Evolutionary conservation across 2,329 filamentous ascomycete genomes (phyloP), one percentile per base, ranked within the genome.

Genomic region (Metarhizium sp.): DNA sequence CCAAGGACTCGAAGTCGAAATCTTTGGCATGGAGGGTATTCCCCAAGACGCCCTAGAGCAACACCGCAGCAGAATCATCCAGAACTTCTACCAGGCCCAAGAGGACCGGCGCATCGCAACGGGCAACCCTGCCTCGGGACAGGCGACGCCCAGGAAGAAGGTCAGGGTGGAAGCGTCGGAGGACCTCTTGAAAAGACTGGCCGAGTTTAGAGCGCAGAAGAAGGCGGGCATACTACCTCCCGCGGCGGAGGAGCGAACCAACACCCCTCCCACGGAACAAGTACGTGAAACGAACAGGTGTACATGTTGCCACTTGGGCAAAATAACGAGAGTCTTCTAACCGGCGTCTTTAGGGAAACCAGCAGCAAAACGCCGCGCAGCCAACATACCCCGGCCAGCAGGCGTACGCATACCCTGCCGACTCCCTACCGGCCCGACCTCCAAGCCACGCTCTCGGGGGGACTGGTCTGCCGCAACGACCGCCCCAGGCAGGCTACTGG

Each of bases 21-120:
- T 99, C 66, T 99, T 97, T 69, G 94, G 92, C 66, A 96, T 96
- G 89, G 91, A 96, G 70, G 94, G 94, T 66, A 90, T 97, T 42
- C 94, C 94, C 2, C 87, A 90, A 57, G 90, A 96, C 56, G 81
- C 95, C 59, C 75, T 90, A 56, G 82, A 90, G 64, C 82, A 88
- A 66, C 92, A 96, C 76, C 87, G 89, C 67, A 88, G 94, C 71
- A 84, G 89, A 64, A 90, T 97, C 67, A 84, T 91, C 60, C 82
- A 89, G 63, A 86, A 88, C 70, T 96, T 87, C 71, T 92, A 95
- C 71, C 85, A 90, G 68, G 86, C 85, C 30, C 89, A 95, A 71
- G 87, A 88, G 57, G 90, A 95, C 64, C 82, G 91, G 57, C 86
- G 88, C 61, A 85, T 87, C 51, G 80, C 84, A 8, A 95, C 91